A percentile compares a stretch with the other conserved stretches of the same genome.
phyloP scores from a whole-genome alignment of 2,329 filamentous ascomycete species.

The Aspergillus glaucus region DNA sequence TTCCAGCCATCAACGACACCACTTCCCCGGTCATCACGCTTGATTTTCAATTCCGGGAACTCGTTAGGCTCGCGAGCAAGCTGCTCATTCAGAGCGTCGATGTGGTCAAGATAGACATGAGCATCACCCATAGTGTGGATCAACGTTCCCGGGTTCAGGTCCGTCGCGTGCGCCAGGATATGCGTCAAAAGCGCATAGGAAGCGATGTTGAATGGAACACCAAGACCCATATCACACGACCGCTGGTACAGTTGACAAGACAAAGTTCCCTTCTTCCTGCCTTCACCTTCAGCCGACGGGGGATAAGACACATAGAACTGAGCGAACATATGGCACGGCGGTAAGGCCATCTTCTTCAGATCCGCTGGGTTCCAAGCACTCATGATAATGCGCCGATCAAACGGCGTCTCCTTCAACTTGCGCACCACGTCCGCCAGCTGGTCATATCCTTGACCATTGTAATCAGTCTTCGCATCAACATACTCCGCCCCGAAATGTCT shows the following conservation, averaged over 20 bases:
- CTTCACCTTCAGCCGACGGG: constrained; percentile 20
- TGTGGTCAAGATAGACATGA: constrained; percentile 92
- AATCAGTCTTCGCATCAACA: constrained; percentile 69
- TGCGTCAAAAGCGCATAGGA: constrained; percentile 89
- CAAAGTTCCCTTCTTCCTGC: constrained; percentile 58
- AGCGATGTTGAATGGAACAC: constrained; percentile 96
- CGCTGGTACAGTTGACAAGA: constrained; percentile 90
- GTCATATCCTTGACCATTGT: constrained; percentile 82
- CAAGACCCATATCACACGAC: constrained; percentile 93
- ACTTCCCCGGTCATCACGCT: constrained; percentile 59
- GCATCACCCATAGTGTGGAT: constrained; percentile 97
- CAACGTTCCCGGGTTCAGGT: constrained; percentile 76
- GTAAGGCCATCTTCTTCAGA: constrained; percentile 79
- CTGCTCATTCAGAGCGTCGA: constrained; percentile 78
- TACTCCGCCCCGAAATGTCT: constrained; percentile 95
- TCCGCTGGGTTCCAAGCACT: constrained; percentile 92
- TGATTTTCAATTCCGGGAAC: constrained; percentile 74
- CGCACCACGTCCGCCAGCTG: constrained; percentile 86
- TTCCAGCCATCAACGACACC: constrained; percentile 94
- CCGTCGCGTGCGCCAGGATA: constrained; percentile 84
- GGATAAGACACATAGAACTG: constrained; percentile 89
- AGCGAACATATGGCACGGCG: constrained; percentile 95
- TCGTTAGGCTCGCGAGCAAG: constrained; percentile 69
- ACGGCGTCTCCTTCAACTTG: constrained; percentile 76
- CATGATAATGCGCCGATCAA: constrained; percentile 83